A percentile compares a stretch with the other conserved stretches of the same genome.
Evolutionary conservation across 805 yeast genomes (phyloP).

Genomic region (Kuraishia floccosa): DNA sequence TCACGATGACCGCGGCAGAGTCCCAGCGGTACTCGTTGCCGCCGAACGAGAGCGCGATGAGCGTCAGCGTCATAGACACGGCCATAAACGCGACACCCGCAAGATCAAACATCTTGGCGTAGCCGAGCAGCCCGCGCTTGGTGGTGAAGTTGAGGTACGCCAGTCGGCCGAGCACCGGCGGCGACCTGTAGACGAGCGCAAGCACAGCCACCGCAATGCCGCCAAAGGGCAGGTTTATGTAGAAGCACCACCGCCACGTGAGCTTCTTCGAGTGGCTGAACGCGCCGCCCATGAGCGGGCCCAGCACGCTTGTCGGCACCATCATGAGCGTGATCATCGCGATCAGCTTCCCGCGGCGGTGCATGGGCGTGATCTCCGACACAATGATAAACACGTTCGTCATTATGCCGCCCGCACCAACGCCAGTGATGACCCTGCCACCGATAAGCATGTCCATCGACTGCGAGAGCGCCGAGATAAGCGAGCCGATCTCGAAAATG

Average conservation of each 20-base stretch:
- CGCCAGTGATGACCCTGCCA: conserved; percentile 62
- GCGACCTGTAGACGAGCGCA: conserved; percentile 28
- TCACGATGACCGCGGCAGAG: conserved; percentile 38
- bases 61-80: conserved; percentile 29
- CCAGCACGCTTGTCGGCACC: conserved; percentile 40
- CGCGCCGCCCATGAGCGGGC: conserved; percentile 61
- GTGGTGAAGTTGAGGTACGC: not conserved
- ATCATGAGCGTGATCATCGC: conserved; percentile 30
- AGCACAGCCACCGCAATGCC: conserved; percentile 32
- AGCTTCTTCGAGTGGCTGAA: conserved; percentile 33
- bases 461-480: conserved; percentile 41
- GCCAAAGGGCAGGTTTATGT: conserved; percentile 57
- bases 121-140: conserved; percentile 4
- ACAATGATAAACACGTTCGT: conserved; percentile 45
- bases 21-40: conserved; percentile 41
- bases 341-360: conserved; percentile 25
- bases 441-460: conserved; percentile 50
- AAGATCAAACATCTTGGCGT: too few relatives aligned
- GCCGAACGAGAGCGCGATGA: conserved; percentile 41
- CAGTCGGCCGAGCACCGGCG: not conserved
- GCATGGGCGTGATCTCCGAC: conserved; percentile 39
- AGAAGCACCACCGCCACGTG: conserved; percentile 72
- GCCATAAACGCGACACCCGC: conserved; percentile 33
- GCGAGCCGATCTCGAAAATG: conserved; percentile 52
- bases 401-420: conserved; percentile 69